Base-by-base conservation (phyloP, 2,329 filamentous ascomycete genomes). In the Graphiopsis chlorocephala region DNA sequence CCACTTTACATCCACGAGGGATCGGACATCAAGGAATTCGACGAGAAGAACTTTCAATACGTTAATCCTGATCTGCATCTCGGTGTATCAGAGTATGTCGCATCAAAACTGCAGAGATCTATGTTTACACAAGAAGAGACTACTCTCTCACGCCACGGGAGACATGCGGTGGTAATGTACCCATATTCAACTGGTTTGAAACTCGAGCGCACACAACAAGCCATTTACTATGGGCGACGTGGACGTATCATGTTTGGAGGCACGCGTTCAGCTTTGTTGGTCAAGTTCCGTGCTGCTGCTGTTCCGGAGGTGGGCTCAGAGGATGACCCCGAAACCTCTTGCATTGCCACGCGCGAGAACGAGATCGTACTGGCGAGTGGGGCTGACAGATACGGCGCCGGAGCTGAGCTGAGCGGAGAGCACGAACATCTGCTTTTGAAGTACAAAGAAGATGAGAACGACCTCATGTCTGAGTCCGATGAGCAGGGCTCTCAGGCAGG, bases 371-470 rank as follows among this genome's bases (percentile, higher is more conserved):
- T 74, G 10, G 58, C 67, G 14, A 67, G 62, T 15, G 65, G 63
- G 8, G 62, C 66, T 25, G 65, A 67, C 28, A 48, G 61, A 20
- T 57, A 61, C 1, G 29, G 64, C 14, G n/a, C 25, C 35, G 20
- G 65, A 11, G 47, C 63, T n/a, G 58, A 45, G 28, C 48, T 65
- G 7, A 28, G 29, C 23, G 68, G 70, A 10, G 67, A 72, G n/a
- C 74, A 68, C 66, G 70, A 70, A 28, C 74, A 69, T 38, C 63
- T 74, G 4, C 65, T 71, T 15, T 53, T 70, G 5, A 75, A 73
- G 26, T 66, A 68, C 20, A 63, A 33, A 64, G 66, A 76, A 29
- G 76, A 76, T 12, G 79, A 84, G 57, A 75, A 82, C 25, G 63
- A 65, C 11, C 20, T 72, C 12, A 65, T 69, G 10, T 42, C 67